Evolutionary conservation across 169 alveolate genomes (phyloP).

Genomic region (Cryptosporidium viatorum): DNA sequence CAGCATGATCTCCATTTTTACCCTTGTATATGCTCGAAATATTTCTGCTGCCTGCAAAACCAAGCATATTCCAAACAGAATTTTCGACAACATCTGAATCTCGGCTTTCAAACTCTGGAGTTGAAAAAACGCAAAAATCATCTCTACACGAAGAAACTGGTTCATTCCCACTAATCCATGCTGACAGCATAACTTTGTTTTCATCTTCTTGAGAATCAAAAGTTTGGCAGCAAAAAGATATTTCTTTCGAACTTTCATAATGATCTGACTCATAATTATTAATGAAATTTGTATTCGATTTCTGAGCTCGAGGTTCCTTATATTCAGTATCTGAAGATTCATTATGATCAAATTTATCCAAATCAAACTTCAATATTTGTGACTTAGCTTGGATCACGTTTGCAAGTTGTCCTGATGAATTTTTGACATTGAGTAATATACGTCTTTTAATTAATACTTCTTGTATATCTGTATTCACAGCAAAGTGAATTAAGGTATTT

Average conservation of each 20-base stretch:
- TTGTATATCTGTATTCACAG: constrained; percentile 24
- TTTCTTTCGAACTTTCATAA: background rate
- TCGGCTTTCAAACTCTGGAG: constrained; percentile 44
- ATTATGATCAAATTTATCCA: constrained; percentile 5
- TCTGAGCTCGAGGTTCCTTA: constrained; percentile 7
- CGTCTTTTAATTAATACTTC: constrained; percentile 32
- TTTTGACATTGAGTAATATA: background rate
- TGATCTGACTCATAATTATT: background rate
- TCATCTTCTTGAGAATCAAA: background rate
- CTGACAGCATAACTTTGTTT: constrained; percentile 34
- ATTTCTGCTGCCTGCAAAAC: constrained; percentile 29
- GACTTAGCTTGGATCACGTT: constrained; percentile 1
- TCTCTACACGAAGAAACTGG: constrained; percentile 62
- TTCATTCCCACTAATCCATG: constrained; percentile 59
- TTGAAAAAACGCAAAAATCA: constrained; percentile 68
- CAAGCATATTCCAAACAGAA: constrained; percentile 66
- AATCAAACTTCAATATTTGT: background rate
- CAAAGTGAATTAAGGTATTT: constrained; percentile 59
- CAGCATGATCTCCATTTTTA: constrained; percentile 73
- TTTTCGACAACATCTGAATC: background rate
- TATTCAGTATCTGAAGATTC: background rate
- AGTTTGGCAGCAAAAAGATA: background rate
- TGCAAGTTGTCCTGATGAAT: constrained; percentile 66
- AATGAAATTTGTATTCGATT: background rate
- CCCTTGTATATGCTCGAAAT: constrained; percentile 44